phyloP scores from a whole-genome alignment of 2,329 filamentous ascomycete genomes.

The Graphilbum fragrans region DNA sequence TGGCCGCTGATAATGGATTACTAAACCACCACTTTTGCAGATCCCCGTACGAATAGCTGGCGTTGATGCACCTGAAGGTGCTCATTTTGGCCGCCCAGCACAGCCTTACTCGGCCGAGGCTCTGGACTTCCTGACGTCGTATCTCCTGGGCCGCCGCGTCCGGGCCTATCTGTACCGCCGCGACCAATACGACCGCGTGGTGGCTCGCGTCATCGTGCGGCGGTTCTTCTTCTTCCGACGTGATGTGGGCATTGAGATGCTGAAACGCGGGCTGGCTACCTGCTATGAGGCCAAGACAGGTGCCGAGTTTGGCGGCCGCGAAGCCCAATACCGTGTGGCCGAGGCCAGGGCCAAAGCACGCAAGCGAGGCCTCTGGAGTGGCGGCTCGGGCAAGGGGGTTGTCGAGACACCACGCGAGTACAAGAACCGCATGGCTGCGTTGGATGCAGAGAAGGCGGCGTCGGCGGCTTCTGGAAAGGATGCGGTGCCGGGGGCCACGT shows the following conservation, averaged over 20 bases:
- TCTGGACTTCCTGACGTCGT: slow-evolving; percentile 63
- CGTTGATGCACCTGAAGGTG: slow-evolving; percentile 82
- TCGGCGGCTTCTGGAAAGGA: neutral
- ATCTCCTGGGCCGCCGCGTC: slow-evolving; percentile 61
- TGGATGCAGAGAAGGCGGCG: slow-evolving; percentile 12
- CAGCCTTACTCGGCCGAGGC: slow-evolving; percentile 80
- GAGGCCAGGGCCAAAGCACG: slow-evolving; percentile 54
- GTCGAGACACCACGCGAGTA: slow-evolving; percentile 79
- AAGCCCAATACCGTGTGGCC: slow-evolving; percentile 50
- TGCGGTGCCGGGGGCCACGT: neutral
- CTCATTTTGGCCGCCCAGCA: slow-evolving; percentile 80
- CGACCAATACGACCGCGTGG: slow-evolving; percentile 87
- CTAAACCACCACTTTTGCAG: slow-evolving; percentile 26
- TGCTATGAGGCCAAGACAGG: slow-evolving; percentile 90
- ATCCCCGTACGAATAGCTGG: slow-evolving; percentile 85
- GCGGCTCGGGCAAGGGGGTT: slow-evolving; percentile 38
- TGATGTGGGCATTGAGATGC: slow-evolving; percentile 84
- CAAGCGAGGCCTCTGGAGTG: slow-evolving; percentile 65
- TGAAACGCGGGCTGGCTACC: slow-evolving; percentile 72
- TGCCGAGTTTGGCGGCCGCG: slow-evolving; percentile 70
- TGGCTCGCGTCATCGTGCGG: slow-evolving; percentile 72
- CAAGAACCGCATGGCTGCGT: slow-evolving; percentile 46
- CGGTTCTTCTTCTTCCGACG: slow-evolving; percentile 49
- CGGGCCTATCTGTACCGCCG: slow-evolving; percentile 71
- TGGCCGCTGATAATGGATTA: neutral